Evolutionary conservation across 352 stramenopile genomes (phyloP).

Genomic region (Pythium sp.): DNA sequence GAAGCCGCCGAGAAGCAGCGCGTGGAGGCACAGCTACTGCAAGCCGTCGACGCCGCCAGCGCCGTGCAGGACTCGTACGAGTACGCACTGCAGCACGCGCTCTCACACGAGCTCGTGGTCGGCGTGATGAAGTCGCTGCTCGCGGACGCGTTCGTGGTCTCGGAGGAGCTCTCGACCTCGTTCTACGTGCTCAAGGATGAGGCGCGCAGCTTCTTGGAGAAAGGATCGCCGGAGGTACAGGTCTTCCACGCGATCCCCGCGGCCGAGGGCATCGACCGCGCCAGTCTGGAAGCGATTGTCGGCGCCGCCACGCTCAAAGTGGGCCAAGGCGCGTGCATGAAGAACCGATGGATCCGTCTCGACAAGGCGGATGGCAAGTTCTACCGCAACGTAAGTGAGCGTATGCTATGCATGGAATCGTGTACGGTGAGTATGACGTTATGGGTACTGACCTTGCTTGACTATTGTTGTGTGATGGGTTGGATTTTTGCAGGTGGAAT

Average conservation of each 20-base stretch:
- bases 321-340: conserved; percentile 96
- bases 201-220: conserved; percentile 65
- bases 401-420: not conserved
- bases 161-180: conserved; percentile 70
- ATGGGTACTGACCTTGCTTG: not conserved
- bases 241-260: conserved; percentile 81
- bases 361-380: conserved; percentile 90
- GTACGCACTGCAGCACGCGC: conserved; percentile 63
- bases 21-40: conserved; percentile 64
- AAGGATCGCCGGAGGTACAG: conserved; percentile 81
- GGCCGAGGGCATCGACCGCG: conserved; percentile 66
- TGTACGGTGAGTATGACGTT: not conserved
- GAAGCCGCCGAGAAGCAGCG: conserved; percentile 71
- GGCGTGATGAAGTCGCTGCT: conserved; percentile 96
- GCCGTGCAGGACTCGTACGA: conserved; percentile 80
- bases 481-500: conserved; percentile 33
- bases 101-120: conserved; percentile 93
- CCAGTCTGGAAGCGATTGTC: conserved; percentile 80
- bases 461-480: not conserved
- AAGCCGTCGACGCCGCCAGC: conserved; percentile 40
- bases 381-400: conserved; percentile 60
- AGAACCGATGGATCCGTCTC: conserved; percentile 97
- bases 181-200: conserved; percentile 95
- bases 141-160: conserved; percentile 90
- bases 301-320: conserved; percentile 91